A percentile compares a stretch with the other conserved stretches of the same genome.
phyloP scores from a whole-genome alignment of 495 filamentous ascomycete genomes.

The Lophiotrema nucula region DNA sequence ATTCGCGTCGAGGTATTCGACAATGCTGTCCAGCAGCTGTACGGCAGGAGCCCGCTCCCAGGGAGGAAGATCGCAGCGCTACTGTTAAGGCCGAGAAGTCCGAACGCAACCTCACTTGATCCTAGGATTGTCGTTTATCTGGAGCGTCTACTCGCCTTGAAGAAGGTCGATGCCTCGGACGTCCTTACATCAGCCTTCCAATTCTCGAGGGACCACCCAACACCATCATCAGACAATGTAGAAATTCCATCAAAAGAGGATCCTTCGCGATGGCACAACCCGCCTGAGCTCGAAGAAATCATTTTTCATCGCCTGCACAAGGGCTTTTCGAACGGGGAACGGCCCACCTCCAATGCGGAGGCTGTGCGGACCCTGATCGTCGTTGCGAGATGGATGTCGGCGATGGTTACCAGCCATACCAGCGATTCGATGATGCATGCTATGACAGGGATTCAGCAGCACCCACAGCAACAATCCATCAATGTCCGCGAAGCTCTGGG shows the following conservation, averaged over 20 bases:
- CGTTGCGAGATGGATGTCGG: slow-evolving; percentile 43
- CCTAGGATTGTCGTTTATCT: slow-evolving; percentile 64
- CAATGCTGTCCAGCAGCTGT: slow-evolving; percentile 40
- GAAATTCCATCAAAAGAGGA: slow-evolving; percentile 11
- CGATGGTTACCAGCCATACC: slow-evolving; percentile 32
- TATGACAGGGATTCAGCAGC: slow-evolving; percentile 37
- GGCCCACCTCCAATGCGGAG: slow-evolving; percentile 36
- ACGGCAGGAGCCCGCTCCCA: slow-evolving; percentile 47
- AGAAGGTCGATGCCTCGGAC: slow-evolving; percentile 54
- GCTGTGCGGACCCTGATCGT: slow-evolving; percentile 34
- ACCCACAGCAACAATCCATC: slow-evolving; percentile 49
- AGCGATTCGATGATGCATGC: slow-evolving; percentile 39
- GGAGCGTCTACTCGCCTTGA: slow-evolving; percentile 56
- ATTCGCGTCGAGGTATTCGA: slow-evolving; percentile 51
- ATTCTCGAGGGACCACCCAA: slow-evolving; percentile 53
- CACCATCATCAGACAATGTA: slow-evolving; percentile 5
- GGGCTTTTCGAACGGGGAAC: slow-evolving; percentile 41
- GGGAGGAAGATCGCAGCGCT: slow-evolving; percentile 56
- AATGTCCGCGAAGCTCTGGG: slow-evolving; percentile 57
- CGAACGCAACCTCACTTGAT: slow-evolving; percentile 56
- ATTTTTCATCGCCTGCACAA: slow-evolving; percentile 55
- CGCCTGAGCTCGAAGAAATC: slow-evolving; percentile 48
- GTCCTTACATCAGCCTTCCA: slow-evolving; percentile 59
- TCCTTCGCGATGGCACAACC: slow-evolving; percentile 23
- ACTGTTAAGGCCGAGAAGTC: slow-evolving; percentile 54